Conservation (phyloP, 306 rosid species). For the Vigna unguiculata region DNA sequence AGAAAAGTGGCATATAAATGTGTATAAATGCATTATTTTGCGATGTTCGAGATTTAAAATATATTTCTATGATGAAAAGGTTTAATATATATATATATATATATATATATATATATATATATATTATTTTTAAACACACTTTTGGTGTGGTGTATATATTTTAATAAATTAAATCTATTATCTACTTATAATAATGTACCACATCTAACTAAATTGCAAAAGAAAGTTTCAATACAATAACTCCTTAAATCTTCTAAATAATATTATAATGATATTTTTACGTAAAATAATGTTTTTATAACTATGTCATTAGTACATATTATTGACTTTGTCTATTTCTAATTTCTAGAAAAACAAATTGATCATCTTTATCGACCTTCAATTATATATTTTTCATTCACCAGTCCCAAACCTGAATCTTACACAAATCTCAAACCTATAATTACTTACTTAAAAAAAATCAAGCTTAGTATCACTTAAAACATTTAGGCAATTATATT, state of each 20-base stretch:
- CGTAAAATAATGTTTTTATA: not conserved
- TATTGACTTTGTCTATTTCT: no score
- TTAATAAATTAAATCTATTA: not conserved
- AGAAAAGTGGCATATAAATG: not conserved
- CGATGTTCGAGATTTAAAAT: not conserved
- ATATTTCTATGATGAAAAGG: not conserved
- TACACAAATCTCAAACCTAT: no score
- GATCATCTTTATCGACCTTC: no score
- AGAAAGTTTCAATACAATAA: not conserved
- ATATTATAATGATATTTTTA: not conserved
- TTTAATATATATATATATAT: no score
- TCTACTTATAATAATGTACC: not conserved
- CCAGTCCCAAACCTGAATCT: no score
- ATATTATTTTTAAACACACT: not conserved
- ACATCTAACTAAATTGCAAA: not conserved
- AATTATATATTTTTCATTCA: no score
- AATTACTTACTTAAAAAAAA: no score
- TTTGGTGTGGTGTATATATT: not conserved
- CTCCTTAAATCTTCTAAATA: not conserved
- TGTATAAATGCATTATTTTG: not conserved
- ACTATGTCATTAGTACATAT: no score
- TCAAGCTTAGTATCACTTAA: no score
- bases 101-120: no score
- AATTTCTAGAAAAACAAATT: no score
- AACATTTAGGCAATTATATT: no score